Base-by-base conservation (phyloP, 2,329 filamentous ascomycete genomes). In the Cytospora piceae region DNA sequence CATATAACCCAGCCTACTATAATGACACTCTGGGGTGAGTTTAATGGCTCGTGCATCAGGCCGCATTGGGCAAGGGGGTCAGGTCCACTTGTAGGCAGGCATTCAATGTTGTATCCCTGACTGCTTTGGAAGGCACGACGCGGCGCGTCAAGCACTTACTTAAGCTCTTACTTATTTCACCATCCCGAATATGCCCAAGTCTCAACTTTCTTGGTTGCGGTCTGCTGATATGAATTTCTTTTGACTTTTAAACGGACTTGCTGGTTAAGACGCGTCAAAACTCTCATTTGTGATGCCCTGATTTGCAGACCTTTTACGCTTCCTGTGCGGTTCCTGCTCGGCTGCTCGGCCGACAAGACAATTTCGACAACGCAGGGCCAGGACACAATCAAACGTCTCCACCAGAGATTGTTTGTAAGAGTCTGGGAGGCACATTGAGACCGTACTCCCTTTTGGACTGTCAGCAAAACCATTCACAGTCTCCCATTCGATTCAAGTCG, bases 61-160 rank as follows among this genome's bases (percentile, higher is more conserved):
- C 60, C 24, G 52, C 39, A 55, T 17, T 29, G 20, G 37, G n/a
- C n/a, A 34, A 62, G 39, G 60, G 37, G 22, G 49, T 29, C 34
- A 5, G 52, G 14, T 62, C 52, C 60, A 63, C 52, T 32, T 32
- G 24, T n/a, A 64, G 52, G 60, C 42, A 32, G 61, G 56, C 39
- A 56, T 14, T 14, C 31, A 52, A 29, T 29, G 27, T 51, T 57
- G 37, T 20, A 54, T 39, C 66, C 66, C 46, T 65, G 63, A n/a
- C 37, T 55, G 39, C 61, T 49, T 29, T 58, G 63, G 66, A 63
- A 63, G 66, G 66, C 63, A 67, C 63, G 58, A 67, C 64, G 56
- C 63, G 63, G 63, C 63, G 65, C 65, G 65, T 67, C 61, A 53
- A 61, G 46, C 56, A 56, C 52, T 32, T 55, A 39, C 52, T 34